Percentiles rank a stretch among this genome's conserved stretches.
These are phyloP conservation scores for Acacia crassicarpa DNA, from an alignment of 306 rosid species.

Conservation along the genomic window DNA sequence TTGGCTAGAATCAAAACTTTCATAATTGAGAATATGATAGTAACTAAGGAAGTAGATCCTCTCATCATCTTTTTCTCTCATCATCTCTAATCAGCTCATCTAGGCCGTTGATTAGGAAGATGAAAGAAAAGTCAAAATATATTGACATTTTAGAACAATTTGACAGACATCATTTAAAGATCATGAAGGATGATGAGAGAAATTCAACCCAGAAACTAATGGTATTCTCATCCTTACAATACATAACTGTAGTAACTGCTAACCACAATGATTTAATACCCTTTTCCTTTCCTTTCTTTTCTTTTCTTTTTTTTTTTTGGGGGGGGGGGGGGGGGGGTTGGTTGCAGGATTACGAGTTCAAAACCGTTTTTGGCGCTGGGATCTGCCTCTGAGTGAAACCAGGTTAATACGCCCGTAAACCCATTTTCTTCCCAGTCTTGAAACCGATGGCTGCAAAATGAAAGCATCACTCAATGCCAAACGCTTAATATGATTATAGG, in stretches of 20 bases:
- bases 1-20: conserved; percentile 27
- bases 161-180: too few species aligned
- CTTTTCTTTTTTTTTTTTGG: too few species aligned
- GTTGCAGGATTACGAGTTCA: background rate
- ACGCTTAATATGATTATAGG: background rate
- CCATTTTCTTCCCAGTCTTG: conserved; percentile 78
- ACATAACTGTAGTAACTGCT: conserved; percentile 9
- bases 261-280: background rate
- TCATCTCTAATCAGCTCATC: too few species aligned
- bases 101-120: too few species aligned
- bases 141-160: too few species aligned
- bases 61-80: too few species aligned
- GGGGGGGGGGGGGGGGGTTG: background rate
- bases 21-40: background rate
- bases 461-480: conserved; percentile 18
- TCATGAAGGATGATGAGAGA: too few species aligned
- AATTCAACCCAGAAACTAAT: background rate
- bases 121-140: too few species aligned
- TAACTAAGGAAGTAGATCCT: background rate
- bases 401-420: conserved; percentile 85
- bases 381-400: conserved; percentile 54
- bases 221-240: conserved; percentile 24
- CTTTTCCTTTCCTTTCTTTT: too few species aligned
- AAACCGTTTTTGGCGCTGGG: conserved; percentile 44
- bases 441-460: conserved; percentile 60